phyloP scores from a whole-genome alignment of 2,329 filamentous ascomycete genomes.

The Beauveria caledonica region DNA sequence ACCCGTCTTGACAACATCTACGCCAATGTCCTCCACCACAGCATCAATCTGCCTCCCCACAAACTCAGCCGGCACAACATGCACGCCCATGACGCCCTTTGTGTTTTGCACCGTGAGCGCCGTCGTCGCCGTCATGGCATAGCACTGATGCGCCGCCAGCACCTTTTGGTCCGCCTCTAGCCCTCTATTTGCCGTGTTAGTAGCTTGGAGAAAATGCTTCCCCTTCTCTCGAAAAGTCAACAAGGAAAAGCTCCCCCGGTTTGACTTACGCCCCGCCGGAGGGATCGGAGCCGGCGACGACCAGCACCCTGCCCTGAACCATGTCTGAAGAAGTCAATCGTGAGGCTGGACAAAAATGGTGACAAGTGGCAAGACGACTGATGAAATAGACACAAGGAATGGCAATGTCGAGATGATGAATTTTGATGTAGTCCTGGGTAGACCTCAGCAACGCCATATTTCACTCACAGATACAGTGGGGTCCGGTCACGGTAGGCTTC shows the following conservation, averaged over 20 bases:
- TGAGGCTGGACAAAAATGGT: not conserved
- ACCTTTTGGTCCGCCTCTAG: conserved; percentile 96
- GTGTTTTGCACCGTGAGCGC: conserved; percentile 97
- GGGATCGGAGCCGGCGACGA: conserved; percentile 84
- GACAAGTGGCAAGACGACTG: not conserved
- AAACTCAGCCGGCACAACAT: conserved; percentile 69
- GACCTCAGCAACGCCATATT: not conserved
- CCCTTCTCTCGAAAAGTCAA: too few species aligned
- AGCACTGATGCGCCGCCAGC: conserved; percentile 83
- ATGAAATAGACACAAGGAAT: not conserved
- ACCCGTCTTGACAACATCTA: conserved; percentile 92
- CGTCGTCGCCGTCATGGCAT: conserved; percentile 93
- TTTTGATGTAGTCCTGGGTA: not conserved
- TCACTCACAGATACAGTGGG: conserved; percentile 4
- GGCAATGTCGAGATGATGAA: not conserved
- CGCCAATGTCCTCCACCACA: conserved; percentile 73
- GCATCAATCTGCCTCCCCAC: conserved; percentile 79
- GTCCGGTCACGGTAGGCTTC: not conserved
- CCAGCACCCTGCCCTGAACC: conserved; percentile 51
- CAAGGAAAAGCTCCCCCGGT: too few species aligned
- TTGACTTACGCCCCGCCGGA: conserved; percentile 71
- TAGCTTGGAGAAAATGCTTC: not conserved
- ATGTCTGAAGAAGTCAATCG: conserved; percentile 20
- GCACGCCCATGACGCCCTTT: conserved; percentile 70
- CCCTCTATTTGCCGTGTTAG: conserved; percentile 46